Base-by-base conservation (phyloP, 352 stramenopile species). In the Globisporangium takayamanum region DNA sequence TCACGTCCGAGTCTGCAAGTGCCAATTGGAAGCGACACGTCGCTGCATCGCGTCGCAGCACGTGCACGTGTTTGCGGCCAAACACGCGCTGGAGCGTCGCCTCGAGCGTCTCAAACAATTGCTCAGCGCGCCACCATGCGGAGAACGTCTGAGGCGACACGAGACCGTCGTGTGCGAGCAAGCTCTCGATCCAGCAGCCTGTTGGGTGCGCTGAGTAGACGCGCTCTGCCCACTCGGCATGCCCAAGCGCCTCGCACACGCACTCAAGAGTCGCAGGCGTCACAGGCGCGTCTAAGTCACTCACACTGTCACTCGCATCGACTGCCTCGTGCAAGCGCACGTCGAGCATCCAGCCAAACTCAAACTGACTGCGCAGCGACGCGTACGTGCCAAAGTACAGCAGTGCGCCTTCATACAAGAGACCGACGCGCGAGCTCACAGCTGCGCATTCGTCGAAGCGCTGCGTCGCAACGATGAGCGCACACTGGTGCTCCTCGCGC, bases 331-430 rank as follows among this genome's bases (percentile, higher is more conserved):
- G 33, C 18, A 55, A 46, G 16, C n/a, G 22, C 0, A 54, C 37
- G 37, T 69, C 57, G 22, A 69, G 52, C 39, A 69, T 54, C 62
- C 62, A 69, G 16, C 62, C 62, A 36, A 62, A 69, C 36, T 69
- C 62, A 22, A 64, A 64, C 37, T 60, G 50, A 2, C 53, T 30
- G 30, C 54, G 41, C 0, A 69, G 53, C 22, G 53, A 11, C 11
- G 50, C 33, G 44, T 62, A 69, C 10, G 44, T 48, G 28, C 51
- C 62, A 28, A 69, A 26, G 48, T 53, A 69, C 22, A 41, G 30
- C 36, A 69, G 57, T 3, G 58, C 15, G 30, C 62, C 62, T n/a
- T 69, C 62, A 12, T 57, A n/a, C 15, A 69, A 39, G 18, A 68
- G 55, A 6, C 56, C 62, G 22, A 68, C 62, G 18, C 57, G 37